Evolutionary conservation across 1,139 yeast species (phyloP), one percentile per base, ranked within the genome.

Genomic region (Yamadazyma buinensis): DNA sequence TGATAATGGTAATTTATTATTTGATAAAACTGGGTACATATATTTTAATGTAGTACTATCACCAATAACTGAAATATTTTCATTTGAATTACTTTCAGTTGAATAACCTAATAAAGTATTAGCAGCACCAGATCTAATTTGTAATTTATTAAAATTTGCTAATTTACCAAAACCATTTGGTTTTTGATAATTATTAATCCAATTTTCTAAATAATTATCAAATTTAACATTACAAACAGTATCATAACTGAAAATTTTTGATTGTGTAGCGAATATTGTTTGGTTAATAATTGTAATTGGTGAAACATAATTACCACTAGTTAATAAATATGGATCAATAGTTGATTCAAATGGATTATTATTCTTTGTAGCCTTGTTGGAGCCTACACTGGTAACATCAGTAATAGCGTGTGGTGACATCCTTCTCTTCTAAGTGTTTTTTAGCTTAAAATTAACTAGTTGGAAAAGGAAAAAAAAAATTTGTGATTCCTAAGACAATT

Each of bases 81-180:
- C 54, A 67, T 7, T 21, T 9, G 5, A 7, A 7, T 11, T 3
- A 23, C 25, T 7, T 23, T 23, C 64, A 33, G 59, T 49, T 46
- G 80, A 62, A 61, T 80, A 88, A 18, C 97, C 97, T 38, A 85
- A 66, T 34, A 92, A 69, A 27, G 86, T 76, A 46, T 79, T 74
- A 30, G 92, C 85, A 22, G 96, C 95, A 47, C 97, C 97, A 2
- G 84, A 68, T 55, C 96, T 77, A 31, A 86, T 76, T 54, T 88
- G 88, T 41, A 87, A 72, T 50, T 70, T 67, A 55, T 72, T 71
- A 49, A 76, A 61, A 37, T 66, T 67, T 29, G 87, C 90, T 35
- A 76, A 76, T 28, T 57, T 61, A 13, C 82, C 84, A 35, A 61
- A 57, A 8, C 77, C 67, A 51, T 83, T 83, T 33, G 54, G 53